Conservation (phyloP, 441 rosid species). For the Erodium chrysanthum region DNA sequence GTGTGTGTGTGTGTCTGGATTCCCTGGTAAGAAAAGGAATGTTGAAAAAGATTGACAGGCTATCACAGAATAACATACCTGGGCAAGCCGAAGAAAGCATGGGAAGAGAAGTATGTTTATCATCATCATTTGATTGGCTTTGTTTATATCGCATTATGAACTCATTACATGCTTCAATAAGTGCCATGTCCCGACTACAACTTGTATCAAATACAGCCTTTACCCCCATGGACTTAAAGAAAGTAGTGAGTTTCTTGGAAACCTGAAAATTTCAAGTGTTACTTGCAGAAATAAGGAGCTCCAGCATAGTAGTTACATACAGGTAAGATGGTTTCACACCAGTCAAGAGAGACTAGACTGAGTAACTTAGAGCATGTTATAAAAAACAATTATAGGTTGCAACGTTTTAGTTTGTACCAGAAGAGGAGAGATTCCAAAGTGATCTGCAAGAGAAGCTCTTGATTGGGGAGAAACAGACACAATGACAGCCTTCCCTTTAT, state of each 20-base stretch:
- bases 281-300: conserved; percentile 8
- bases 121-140: conserved; percentile 31
- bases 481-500: conserved; percentile 47
- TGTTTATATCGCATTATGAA: conserved; percentile 55
- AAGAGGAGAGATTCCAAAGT: conserved; percentile 58
- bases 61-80: conserved; percentile 32
- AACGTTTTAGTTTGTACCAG: conserved; percentile 28
- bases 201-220: conserved; percentile 81
- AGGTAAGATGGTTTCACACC: conserved; percentile 4
- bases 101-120: conserved; percentile 40
- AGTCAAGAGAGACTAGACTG: not conserved
- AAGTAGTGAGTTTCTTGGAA: conserved; percentile 65
- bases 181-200: conserved; percentile 65
- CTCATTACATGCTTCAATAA: conserved; percentile 77
- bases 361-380: not conserved
- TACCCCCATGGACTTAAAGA: conserved; percentile 77
- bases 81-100: conserved; percentile 91
- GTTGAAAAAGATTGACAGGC: not conserved
- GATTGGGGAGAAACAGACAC: conserved; percentile 83
- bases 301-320: not conserved
- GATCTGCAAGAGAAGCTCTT: conserved; percentile 78
- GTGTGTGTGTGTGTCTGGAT: not conserved
- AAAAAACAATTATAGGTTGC: not conserved
- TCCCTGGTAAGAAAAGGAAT: not conserved
- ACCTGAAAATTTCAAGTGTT: conserved; percentile 33